Percentiles rank a stretch among this genome's conserved stretches.
phyloP scores from a whole-genome alignment of 495 filamentous ascomycete species.

The Aspergillus egyptiacus region DNA sequence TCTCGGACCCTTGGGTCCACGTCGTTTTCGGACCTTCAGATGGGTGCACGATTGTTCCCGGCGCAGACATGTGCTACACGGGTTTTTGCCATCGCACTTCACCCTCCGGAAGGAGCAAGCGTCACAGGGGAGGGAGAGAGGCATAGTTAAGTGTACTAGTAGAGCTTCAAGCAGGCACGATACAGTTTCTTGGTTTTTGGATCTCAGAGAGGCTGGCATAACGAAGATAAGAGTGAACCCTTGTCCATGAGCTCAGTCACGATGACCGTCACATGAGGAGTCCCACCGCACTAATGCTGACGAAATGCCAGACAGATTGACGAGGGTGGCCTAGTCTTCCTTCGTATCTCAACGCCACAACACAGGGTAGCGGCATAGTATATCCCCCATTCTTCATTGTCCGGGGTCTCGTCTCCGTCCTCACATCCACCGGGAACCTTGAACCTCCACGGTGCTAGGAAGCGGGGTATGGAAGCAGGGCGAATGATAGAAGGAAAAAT shows the following conservation, averaged over 20 bases:
- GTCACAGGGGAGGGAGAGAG: conserved; percentile 9
- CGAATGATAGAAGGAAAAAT: not conserved
- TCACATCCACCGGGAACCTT: not conserved
- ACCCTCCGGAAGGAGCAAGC: conserved; percentile 9
- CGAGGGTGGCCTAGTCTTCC: not conserved
- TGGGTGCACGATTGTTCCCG: conserved; percentile 11
- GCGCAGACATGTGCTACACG: conserved; percentile 8
- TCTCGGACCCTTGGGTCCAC: conserved; percentile 10
- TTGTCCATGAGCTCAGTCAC: not conserved
- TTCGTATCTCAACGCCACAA: conserved; percentile 3
- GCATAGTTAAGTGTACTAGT: conserved; percentile 3
- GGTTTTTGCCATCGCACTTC: conserved; percentile 11
- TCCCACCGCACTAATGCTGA: conserved; percentile 2
- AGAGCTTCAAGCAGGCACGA: not conserved
- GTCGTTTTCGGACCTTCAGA: conserved; percentile 11
- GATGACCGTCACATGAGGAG: not conserved
- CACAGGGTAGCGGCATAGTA: not conserved
- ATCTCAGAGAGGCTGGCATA: not conserved
- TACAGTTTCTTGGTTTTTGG: not conserved
- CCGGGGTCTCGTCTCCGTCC: not conserved
- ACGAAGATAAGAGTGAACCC: not conserved
- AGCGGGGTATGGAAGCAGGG: conserved; percentile 1
- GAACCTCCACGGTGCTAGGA: not conserved
- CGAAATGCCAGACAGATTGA: not conserved
- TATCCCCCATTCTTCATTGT: conserved; percentile 3